These are phyloP conservation scores for Aspergillus sclerotioniger DNA, from an alignment of 495 filamentous ascomycete species.

Conservation along the genomic window DNA sequence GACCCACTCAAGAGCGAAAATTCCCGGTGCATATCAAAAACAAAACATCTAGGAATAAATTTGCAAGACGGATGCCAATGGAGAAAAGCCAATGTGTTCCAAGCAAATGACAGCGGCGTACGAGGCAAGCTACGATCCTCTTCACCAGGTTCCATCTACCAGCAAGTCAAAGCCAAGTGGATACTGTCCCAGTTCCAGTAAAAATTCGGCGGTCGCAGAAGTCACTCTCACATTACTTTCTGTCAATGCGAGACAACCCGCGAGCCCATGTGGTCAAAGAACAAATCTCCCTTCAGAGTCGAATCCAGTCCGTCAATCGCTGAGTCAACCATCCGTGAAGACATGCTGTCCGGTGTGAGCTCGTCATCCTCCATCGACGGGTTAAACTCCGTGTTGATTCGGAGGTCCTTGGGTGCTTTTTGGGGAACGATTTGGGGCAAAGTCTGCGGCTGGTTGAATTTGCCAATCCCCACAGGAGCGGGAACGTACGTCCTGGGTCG, in stretches of 20 bases:
- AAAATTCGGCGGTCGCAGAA: neutral
- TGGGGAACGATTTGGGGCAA: conserved; percentile 28
- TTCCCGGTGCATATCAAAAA: neutral
- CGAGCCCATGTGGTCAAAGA: conserved; percentile 44
- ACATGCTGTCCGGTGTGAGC: conserved; percentile 66
- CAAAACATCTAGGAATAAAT: neutral
- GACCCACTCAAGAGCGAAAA: neutral
- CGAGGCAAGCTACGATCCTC: too few relatives aligned
- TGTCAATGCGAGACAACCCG: conserved; percentile 34
- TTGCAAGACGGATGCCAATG: neutral
- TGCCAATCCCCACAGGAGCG: conserved; percentile 32
- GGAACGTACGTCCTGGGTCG: conserved; percentile 41
- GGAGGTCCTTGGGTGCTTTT: conserved; percentile 42
- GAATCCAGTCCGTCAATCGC: conserved; percentile 45
- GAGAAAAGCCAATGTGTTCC: neutral
- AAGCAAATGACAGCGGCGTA: neutral
- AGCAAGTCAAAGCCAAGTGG: neutral
- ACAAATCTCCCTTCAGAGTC: conserved; percentile 38
- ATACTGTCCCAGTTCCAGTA: neutral
- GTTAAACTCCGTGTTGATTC: conserved; percentile 45
- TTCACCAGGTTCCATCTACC: neutral
- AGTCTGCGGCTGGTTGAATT: conserved; percentile 20
- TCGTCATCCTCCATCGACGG: conserved; percentile 49
- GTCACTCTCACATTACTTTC: neutral
- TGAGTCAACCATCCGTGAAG: conserved; percentile 58